phyloP scores from a whole-genome alignment of 1,139 yeast genomes.

The Ogataea hybrid region DNA sequence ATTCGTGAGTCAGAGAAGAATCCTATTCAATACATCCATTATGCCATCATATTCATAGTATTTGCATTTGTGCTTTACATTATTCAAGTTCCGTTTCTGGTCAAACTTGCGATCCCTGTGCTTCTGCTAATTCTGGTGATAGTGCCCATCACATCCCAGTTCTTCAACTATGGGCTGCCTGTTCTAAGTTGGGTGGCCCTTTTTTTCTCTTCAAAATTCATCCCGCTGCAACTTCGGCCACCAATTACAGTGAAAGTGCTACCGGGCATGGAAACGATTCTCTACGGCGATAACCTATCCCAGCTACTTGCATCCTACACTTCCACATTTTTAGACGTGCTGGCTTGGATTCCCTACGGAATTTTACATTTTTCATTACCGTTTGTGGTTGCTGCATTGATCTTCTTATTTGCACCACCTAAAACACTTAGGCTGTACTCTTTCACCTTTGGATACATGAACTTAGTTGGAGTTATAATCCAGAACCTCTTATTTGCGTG shows the following conservation, averaged over 20 bases:
- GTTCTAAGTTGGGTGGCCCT: conserved; percentile 83
- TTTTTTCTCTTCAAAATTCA: conserved; percentile 72
- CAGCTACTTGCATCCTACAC: conserved; percentile 76
- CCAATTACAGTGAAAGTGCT: conserved; percentile 83
- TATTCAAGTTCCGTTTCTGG: conserved; percentile 8
- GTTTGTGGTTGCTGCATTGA: conserved; percentile 72
- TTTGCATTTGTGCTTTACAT: conserved; percentile 29
- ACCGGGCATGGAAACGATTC: conserved; percentile 88
- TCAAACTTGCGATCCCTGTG: conserved; percentile 8
- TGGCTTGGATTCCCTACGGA: conserved; percentile 96
- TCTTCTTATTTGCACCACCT: conserved; percentile 90
- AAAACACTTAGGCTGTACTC: conserved; percentile 79
- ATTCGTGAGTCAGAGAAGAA: conserved; percentile 5
- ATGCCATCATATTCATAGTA: conserved; percentile 46
- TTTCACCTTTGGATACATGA: conserved; percentile 94
- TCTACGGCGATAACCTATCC: conserved; percentile 88
- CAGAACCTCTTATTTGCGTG: conserved; percentile 80
- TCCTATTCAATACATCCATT: conserved; percentile 39
- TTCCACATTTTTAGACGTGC: conserved; percentile 62
- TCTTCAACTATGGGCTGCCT: conserved; percentile 81
- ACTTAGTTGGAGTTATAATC: conserved; percentile 73
- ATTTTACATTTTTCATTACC: conserved; percentile 85
- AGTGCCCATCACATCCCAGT: conserved; percentile 80
- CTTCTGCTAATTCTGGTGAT: conserved; percentile 41
- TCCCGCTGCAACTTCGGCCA: conserved; percentile 79